These are phyloP conservation scores for Astrephomene gubernaculifera DNA, from an alignment of 139 green algal genomes.

Conservation along the genomic window DNA sequence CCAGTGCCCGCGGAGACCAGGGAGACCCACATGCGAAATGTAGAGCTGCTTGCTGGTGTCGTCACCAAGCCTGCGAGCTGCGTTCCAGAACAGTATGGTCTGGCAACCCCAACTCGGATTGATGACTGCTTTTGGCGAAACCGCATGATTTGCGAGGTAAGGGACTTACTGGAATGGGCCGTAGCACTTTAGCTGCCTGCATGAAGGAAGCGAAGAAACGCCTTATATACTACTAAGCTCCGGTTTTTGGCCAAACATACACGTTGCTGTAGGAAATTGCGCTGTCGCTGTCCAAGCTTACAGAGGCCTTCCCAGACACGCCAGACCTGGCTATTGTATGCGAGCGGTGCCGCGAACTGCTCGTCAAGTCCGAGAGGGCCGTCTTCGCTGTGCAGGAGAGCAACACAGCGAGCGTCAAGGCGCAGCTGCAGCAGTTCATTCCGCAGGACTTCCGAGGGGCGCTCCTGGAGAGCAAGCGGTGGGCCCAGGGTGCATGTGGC, in stretches of 20 bases:
- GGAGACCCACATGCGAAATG: background rate
- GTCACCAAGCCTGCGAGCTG: conserved; percentile 21
- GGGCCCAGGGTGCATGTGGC: too few species aligned
- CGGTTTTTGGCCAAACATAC: too few species aligned
- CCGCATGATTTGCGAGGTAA: conserved; percentile 46
- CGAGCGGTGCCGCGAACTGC: background rate
- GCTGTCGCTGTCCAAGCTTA: background rate
- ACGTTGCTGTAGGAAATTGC: conserved; percentile 8
- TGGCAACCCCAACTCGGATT: conserved; percentile 25
- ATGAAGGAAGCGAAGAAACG: too few species aligned
- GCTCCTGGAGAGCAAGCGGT: conserved; percentile 44
- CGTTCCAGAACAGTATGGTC: background rate
- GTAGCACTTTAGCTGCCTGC: background rate
- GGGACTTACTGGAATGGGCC: too few species aligned
- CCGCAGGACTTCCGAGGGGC: conserved; percentile 47
- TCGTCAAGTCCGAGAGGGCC: conserved; percentile 5
- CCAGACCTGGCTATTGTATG: background rate
- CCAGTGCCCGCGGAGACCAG: background rate
- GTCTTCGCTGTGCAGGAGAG: conserved; percentile 26
- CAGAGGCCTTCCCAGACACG: background rate
- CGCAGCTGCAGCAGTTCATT: conserved; percentile 39
- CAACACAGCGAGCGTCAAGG: conserved; percentile 17
- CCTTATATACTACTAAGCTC: too few species aligned
- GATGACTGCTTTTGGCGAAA: conserved; percentile 53
- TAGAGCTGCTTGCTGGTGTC: background rate